phyloP scores from a whole-genome alignment of 148 eudicot genomes.

The Rheum nobile region DNA sequence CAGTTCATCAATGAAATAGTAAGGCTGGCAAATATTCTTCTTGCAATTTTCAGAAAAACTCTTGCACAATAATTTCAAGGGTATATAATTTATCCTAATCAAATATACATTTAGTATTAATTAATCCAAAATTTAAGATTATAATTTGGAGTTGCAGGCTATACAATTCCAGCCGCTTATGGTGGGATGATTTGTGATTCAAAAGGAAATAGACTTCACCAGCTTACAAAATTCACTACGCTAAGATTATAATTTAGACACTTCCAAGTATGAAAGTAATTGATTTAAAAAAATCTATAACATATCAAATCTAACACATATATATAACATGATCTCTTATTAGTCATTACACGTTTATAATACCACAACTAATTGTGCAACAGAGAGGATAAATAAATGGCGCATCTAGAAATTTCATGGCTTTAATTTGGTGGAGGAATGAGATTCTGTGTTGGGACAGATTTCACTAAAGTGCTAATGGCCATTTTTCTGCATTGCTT shows the following conservation, averaged over 20 bases:
- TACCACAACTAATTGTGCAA: neutral
- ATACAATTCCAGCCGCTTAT: constrained; percentile 94
- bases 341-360: too few relatives aligned
- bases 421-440: constrained; percentile 83
- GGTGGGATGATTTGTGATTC: constrained; percentile 89
- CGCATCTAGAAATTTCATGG: constrained; percentile 74
- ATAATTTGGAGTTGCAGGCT: constrained; percentile 52
- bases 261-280: constrained; percentile 50
- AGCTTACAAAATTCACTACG: too few relatives aligned
- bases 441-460: constrained; percentile 84
- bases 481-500: constrained; percentile 60
- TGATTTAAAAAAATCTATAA: neutral
- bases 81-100: too few relatives aligned
- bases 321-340: too few relatives aligned
- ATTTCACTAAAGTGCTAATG: constrained; percentile 70
- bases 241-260: constrained; percentile 80
- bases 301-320: too few relatives aligned
- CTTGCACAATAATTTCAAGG: constrained; percentile 47
- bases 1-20: constrained; percentile 92
- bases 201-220: too few relatives aligned
- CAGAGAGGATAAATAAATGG: constrained; percentile 51
- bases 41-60: constrained; percentile 80
- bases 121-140: too few relatives aligned
- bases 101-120: too few relatives aligned
- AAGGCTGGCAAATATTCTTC: constrained; percentile 84